Base-by-base conservation (phyloP, 2,329 filamentous ascomycete species). In the Neonectria punicea region DNA sequence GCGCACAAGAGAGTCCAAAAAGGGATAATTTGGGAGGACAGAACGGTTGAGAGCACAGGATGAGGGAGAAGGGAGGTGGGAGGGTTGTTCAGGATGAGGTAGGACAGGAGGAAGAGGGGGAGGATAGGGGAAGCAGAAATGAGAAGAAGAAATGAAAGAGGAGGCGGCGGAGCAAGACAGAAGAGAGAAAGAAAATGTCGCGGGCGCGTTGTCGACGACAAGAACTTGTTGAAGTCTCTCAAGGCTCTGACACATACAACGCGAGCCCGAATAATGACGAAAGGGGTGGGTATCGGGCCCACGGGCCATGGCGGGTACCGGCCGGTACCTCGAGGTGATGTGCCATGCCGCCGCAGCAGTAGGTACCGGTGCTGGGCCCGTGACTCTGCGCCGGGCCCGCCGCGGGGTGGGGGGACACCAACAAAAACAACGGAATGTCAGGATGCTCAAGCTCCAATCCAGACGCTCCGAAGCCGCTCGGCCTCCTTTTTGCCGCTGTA, bases 121-220 rank as follows among this genome's bases (percentile, higher is more conserved):
- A 25, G 4, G 46, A 18, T 9, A 30, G 9, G 30, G 30, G 13
- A 14, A 11, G 22, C 13, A 20, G 22, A 20, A 14, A 47, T 25
- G 22, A 28, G 22, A 11, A 16, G 22, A 4, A 54, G 54, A 18
- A 51, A 28, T 30, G 30, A 55, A 34, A 53, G 30, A 51, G 41
- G 44, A 53, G 53, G 16, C 22, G 53, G 58, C 54, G 46, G 47
- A 43, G 41, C 22, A 51, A 66, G 39, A 55, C 36, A 50, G 46
- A 61, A 39, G 39, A 53, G 43, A 30, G 53, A 46, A 30, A 30
- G 30, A 47, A 59, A 57, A 49, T 49, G 47, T 55, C 55, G 63
- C 61, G 49, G 49, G 53, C 49, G 58, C 58, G 44, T 47, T 59
- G 55, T 49, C 46, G 39, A 54, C 47, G 44, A 57, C 30, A 32